Base-by-base conservation (phyloP, 2,329 filamentous ascomycete species). In the Neurospora sp. region DNA sequence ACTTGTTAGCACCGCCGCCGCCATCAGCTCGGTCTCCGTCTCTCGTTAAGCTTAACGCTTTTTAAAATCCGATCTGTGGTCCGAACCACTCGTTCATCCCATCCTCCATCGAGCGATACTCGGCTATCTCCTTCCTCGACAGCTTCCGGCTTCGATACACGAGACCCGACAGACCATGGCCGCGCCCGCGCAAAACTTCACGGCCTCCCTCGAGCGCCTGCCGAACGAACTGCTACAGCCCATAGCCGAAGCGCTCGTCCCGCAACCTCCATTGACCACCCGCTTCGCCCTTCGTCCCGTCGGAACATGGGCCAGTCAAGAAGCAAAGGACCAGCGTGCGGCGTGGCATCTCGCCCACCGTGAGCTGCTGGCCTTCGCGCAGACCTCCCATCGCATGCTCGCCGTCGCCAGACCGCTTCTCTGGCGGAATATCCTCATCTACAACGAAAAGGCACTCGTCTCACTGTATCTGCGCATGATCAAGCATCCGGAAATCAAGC, bases 391-490 rank as follows among this genome's bases (percentile, higher is more conserved):
- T 36, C 74, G 73, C 68, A 73, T 77, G 69, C 71, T 73, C 37
- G 73, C 73, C 70, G 68, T 77, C 69, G 73, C 73, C 67, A 72
- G 71, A 69, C 74, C 75, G 6, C 68, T 72, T 41, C 74, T 76
- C n/a, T 77, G 73, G 70, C 74, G 74, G 71, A 76, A 73, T 66
- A 66, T 77, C 70, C 72, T 76, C 67, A 73, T 77, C 52, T 68
- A 69, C 68, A 74, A 72, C 52, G 72, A 72, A 6, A 40, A 43
- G n/a, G 70, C 70, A 36, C 67, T 77, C 17, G 73, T 77, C 40
- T 69, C 68, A 1, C 71, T 77, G 6, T 71, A 70, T 33, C 72
- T 68, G 52, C 74, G 71, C 11, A 67, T 76, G 28, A 66, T 71
- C 67, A 62, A 38, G 36, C 71, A 72, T 8, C 73, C 72, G 6